These are phyloP conservation scores for Pleurozium schreberi DNA, from an alignment of 225 moss, liverwort and hornwort genomes.

Conservation along the genomic window DNA sequence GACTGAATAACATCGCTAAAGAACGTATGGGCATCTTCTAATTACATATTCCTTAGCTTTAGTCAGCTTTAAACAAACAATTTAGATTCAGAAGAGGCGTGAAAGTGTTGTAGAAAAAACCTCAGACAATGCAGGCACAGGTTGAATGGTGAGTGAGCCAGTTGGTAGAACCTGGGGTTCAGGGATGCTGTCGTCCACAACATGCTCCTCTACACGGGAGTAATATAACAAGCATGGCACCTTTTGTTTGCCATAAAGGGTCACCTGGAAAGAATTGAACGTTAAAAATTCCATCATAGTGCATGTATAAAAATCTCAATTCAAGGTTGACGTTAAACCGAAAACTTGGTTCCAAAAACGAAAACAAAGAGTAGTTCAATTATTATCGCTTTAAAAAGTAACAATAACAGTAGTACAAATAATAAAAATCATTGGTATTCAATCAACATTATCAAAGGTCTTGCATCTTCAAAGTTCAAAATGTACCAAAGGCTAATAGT, in stretches of 20 bases:
- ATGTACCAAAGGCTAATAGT: not conserved
- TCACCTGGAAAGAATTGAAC: constrained; percentile 31
- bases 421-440: not conserved
- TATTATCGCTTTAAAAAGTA: not conserved
- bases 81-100: not conserved
- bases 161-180: constrained; percentile 1
- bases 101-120: not conserved
- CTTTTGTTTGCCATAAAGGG: constrained; percentile 55
- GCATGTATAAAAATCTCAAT: not conserved
- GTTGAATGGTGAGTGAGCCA: constrained; percentile 19
- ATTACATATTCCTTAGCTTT: not conserved
- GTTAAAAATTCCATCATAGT: not conserved
- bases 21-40: not conserved
- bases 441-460: not conserved
- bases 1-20: not conserved
- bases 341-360: not conserved
- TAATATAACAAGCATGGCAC: constrained; percentile 59
- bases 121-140: constrained; percentile 14
- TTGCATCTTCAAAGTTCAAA: not conserved
- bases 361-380: not conserved
- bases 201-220: constrained; percentile 35
- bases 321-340: not conserved
- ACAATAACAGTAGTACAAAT: not conserved
- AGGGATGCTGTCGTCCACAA: constrained; percentile 9
- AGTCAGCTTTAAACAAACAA: not conserved